A percentile compares a stretch with the other conserved stretches of the same genome.
phyloP scores from a whole-genome alignment of 768 basidiomycete species.

The Naganishia friedmannii region DNA sequence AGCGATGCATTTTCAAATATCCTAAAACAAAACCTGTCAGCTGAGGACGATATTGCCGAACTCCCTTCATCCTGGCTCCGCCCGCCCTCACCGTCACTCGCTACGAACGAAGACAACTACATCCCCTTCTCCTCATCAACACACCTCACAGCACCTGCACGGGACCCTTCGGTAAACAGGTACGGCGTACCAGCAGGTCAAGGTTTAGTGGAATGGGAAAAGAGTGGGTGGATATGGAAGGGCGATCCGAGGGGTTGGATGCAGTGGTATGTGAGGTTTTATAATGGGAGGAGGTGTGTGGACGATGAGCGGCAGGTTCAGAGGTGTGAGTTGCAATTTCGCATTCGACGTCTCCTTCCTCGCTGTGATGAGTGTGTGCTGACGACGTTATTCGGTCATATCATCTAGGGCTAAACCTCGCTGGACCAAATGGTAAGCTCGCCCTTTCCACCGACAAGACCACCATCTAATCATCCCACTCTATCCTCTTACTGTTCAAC shows the following conservation, averaged over 20 bases:
- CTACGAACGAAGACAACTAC: background rate
- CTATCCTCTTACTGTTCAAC: background rate
- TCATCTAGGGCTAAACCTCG: constrained; percentile 46
- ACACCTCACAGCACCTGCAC: constrained; percentile 36
- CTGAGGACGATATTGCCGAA: constrained; percentile 19
- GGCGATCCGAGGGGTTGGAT: constrained; percentile 52
- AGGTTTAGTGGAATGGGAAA: constrained; percentile 50
- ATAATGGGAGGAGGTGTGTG: constrained; percentile 43
- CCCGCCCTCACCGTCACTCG: constrained; percentile 1
- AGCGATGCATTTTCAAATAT: constrained; percentile 45
- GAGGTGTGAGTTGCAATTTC: constrained; percentile 41
- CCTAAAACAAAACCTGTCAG: constrained; percentile 35
- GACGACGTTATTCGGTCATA: background rate
- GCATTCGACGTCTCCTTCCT: background rate
- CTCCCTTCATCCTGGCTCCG: constrained; percentile 24
- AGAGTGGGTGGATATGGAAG: constrained; percentile 50
- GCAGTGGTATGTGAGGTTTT: constrained; percentile 51
- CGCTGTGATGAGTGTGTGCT: background rate
- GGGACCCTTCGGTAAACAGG: constrained; percentile 40
- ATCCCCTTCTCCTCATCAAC: constrained; percentile 3
- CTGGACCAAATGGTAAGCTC: constrained; percentile 39
- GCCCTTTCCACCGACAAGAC: background rate
- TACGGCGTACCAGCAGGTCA: constrained; percentile 46
- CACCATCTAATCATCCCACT: background rate
- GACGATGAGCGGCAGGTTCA: constrained; percentile 51